These are phyloP conservation scores for Vigna reflexopilosa DNA, from an alignment of 306 rosid genomes.

Conservation along the genomic window DNA sequence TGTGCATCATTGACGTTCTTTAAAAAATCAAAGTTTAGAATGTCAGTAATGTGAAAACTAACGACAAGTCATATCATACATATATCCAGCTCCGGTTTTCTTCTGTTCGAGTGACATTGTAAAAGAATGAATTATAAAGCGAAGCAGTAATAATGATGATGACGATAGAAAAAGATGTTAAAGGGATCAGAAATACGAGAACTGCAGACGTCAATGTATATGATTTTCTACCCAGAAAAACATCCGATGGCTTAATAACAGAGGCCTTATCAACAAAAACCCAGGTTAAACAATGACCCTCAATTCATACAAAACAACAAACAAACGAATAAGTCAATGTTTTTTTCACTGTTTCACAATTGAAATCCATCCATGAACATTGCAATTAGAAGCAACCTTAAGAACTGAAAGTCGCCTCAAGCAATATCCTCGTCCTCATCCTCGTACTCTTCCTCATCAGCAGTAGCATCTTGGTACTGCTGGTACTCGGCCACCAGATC, in stretches of 20 bases:
- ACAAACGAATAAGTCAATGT: slow-evolving; percentile 52
- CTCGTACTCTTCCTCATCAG: slow-evolving; percentile 65
- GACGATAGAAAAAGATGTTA: background rate
- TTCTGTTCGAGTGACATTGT: too few relatives aligned
- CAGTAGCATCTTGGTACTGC: slow-evolving; percentile 87
- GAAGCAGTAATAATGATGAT: slow-evolving; percentile 9
- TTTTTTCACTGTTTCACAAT: slow-evolving; percentile 45
- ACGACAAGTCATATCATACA: too few relatives aligned
- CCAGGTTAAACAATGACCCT: slow-evolving; percentile 57
- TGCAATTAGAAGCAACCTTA: slow-evolving; percentile 32
- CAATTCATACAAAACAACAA: slow-evolving; percentile 42
- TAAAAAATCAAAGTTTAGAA: too few relatives aligned
- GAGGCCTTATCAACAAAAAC: slow-evolving; percentile 48
- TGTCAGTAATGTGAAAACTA: too few relatives aligned
- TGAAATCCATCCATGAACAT: slow-evolving; percentile 37
- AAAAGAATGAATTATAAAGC: background rate
- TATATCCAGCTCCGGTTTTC: too few relatives aligned
- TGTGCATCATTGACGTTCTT: too few relatives aligned
- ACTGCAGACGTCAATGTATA: slow-evolving; percentile 10
- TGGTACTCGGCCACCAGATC: slow-evolving; percentile 92
- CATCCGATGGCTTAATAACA: slow-evolving; percentile 42
- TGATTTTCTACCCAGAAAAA: slow-evolving; percentile 48
- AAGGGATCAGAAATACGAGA: background rate
- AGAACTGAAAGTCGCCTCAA: slow-evolving; percentile 46
- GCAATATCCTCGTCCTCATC: slow-evolving; percentile 70